Percentiles rank a stretch among this genome's conserved stretches.
phyloP scores from a whole-genome alignment of 2,329 filamentous ascomycete species.

The Ophiostoma sp. region DNA sequence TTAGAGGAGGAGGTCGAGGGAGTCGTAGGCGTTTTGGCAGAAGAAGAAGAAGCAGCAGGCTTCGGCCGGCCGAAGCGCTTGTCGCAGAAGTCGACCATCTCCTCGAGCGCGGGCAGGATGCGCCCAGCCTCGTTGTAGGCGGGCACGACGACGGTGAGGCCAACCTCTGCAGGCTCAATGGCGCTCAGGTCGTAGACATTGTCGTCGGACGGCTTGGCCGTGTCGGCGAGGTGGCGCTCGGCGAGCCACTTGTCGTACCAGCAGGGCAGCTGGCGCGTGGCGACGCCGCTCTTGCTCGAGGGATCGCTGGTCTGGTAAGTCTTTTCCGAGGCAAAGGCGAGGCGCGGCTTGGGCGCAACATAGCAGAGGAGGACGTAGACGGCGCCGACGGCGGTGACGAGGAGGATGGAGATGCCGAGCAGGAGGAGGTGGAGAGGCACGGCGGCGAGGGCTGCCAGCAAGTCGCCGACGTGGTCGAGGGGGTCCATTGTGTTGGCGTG shows the following conservation, averaged over 20 bases:
- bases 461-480: conserved; percentile 17
- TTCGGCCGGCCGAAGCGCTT: conserved; percentile 58
- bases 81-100: conserved; percentile 84
- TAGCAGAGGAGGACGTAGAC: conserved; percentile 64
- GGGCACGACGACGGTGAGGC: conserved; percentile 86
- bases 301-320: conserved; percentile 71
- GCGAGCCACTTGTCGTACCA: conserved; percentile 76
- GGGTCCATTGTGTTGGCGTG: conserved; percentile 18
- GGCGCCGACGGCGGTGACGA: conserved; percentile 17
- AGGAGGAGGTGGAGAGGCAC: conserved; percentile 25
- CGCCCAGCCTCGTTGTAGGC: conserved; percentile 92
- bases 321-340: conserved; percentile 72
- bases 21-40: background rate
- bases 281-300: conserved; percentile 45
- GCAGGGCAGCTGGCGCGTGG: conserved; percentile 62
- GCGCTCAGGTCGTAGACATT: conserved; percentile 46
- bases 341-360: conserved; percentile 75
- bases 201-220: conserved; percentile 30
- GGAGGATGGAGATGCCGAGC: conserved; percentile 18
- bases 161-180: conserved; percentile 72
- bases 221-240: conserved; percentile 49
- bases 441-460: conserved; percentile 16
- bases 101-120: conserved; percentile 77
- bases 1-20: background rate
- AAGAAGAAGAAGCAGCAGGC: background rate